Conservation (phyloP, 2,329 filamentous ascomycete species). For the Tricladium varicosporioides region DNA sequence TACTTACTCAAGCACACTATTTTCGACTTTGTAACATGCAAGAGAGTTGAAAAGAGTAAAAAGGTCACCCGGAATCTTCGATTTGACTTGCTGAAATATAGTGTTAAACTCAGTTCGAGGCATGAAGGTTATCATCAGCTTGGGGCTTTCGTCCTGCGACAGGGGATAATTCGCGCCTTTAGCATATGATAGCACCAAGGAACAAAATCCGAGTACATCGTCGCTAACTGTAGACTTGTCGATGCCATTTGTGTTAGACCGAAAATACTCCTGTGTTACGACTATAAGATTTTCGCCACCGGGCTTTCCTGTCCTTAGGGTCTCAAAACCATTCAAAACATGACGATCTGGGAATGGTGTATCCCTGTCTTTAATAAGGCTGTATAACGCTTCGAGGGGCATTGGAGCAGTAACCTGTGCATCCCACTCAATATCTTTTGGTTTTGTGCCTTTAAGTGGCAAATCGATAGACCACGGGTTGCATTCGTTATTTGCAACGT, state of each 20-base stretch:
- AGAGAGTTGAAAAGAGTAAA: conserved; percentile 9
- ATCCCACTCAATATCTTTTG: not conserved
- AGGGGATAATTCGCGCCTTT: conserved; percentile 1
- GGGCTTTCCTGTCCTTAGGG: not conserved
- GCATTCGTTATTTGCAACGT: not conserved
- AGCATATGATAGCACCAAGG: conserved; percentile 14
- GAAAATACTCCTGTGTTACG: conserved; percentile 11
- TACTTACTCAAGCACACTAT: conserved; percentile 2
- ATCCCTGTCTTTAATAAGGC: conserved; percentile 6
- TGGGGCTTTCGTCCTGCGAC: conserved; percentile 7
- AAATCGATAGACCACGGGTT: conserved; percentile 9
- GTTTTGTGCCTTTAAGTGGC: not conserved
- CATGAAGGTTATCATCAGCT: conserved; percentile 8
- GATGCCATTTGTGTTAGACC: conserved; percentile 3
- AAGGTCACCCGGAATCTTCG: conserved; percentile 7
- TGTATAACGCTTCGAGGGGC: conserved; percentile 11
- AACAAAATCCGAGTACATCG: conserved; percentile 13
- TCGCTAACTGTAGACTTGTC: not conserved
- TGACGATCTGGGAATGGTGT: conserved; percentile 1
- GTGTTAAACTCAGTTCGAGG: conserved; percentile 15
- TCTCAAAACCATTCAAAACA: not conserved
- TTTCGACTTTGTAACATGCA: conserved; percentile 11
- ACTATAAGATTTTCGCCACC: not conserved
- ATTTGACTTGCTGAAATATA: conserved; percentile 9
- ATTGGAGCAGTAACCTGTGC: conserved; percentile 12